Evolutionary conservation across 345 rosid species (phyloP).

Genomic region (Bruguiera gymnorhiza): DNA sequence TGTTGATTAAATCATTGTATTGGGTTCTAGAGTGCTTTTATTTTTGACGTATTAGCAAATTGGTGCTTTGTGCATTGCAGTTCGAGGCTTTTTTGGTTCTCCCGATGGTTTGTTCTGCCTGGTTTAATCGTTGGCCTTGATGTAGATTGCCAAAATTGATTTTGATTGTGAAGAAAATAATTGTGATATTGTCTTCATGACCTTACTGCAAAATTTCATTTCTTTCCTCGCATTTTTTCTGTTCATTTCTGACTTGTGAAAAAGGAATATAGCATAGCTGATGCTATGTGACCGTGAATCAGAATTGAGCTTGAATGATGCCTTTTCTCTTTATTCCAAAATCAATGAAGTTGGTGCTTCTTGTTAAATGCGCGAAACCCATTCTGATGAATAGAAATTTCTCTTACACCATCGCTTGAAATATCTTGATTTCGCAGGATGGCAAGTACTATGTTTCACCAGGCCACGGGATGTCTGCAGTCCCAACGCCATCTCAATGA

Average conservation of each 20-base stretch:
- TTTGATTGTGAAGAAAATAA: neutral
- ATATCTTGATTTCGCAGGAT: conserved; percentile 46
- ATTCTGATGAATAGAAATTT: neutral
- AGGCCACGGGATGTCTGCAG: conserved; percentile 39
- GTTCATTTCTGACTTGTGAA: neutral
- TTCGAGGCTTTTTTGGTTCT: conserved; percentile 3
- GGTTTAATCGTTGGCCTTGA: neutral
- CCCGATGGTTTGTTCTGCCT: neutral
- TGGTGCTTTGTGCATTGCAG: no score
- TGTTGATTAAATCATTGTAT: neutral
- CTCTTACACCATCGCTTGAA: neutral
- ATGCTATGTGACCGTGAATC: neutral
- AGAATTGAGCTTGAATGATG: neutral
- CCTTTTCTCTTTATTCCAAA: conserved; percentile 5
- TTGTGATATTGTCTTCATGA: neutral
- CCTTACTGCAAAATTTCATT: neutral
- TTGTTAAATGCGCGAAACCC: neutral
- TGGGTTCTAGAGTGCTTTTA: no score
- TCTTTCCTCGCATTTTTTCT: neutral
- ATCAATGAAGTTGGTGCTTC: neutral
- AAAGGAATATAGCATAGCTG: conserved; percentile 1
- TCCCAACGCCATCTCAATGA: conserved; percentile 29
- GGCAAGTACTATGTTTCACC: conserved; percentile 58
- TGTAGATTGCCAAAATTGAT: neutral
- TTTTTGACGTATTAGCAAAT: no score